Conservation (phyloP, 257 asterid genomes). For the Nicotiana benthamiana region DNA sequence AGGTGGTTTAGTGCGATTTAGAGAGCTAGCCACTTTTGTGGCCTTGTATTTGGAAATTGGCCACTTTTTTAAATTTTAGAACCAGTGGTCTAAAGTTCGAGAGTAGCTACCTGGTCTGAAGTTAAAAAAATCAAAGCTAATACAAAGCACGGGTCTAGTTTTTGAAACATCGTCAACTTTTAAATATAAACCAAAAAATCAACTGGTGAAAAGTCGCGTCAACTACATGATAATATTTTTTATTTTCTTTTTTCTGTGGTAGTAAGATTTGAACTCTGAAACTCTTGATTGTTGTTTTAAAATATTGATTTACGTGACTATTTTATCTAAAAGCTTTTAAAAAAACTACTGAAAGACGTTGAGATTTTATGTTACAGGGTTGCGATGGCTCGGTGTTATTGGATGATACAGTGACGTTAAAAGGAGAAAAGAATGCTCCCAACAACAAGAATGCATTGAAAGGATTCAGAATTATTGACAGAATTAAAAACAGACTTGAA, state of each 20-base stretch:
- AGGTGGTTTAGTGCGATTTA: neutral
- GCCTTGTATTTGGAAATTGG: neutral
- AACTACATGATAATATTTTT: neutral
- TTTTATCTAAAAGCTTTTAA: neutral
- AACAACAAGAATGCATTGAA: constrained; percentile 54
- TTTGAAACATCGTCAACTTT: neutral
- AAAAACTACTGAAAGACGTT: too few relatives aligned
- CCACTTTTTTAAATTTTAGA: neutral
- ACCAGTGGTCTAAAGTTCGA: neutral
- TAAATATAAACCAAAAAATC: neutral
- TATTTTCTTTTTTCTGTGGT: neutral
- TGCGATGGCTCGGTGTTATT: constrained; percentile 79
- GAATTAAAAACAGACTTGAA: constrained; percentile 61
- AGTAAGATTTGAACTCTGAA: neutral
- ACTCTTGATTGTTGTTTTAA: rapidly evolving
- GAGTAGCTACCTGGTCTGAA: neutral
- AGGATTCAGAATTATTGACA: constrained; percentile 75
- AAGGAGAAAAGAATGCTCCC: constrained; percentile 70
- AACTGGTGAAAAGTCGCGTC: too few relatives aligned
- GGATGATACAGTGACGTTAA: constrained; percentile 66
- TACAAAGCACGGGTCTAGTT: neutral
- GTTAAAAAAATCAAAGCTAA: neutral
- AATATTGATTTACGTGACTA: neutral
- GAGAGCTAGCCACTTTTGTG: neutral
- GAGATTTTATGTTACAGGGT: constrained; percentile 31